These are phyloP conservation scores for Lodderomyces elongisporus DNA, from an alignment of 1,139 yeast genomes.

Conservation along the genomic window DNA sequence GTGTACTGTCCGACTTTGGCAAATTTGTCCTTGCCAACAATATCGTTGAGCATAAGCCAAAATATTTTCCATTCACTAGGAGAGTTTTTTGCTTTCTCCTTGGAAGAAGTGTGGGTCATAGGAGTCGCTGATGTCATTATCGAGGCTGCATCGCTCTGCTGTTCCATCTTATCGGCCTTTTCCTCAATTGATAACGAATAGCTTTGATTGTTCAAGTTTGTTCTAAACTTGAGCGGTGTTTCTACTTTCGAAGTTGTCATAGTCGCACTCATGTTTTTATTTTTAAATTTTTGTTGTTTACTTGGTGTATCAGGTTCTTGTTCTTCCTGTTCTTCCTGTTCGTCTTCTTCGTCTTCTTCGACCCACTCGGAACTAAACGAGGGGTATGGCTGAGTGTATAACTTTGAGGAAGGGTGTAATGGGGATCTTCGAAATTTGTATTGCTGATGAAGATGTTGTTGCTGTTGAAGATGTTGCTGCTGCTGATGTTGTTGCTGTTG, in stretches of 20 bases:
- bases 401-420: slow-evolving; percentile 10
- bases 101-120: slow-evolving; percentile 1
- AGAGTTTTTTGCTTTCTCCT: not conserved
- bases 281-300: not conserved
- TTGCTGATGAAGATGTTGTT: too few species aligned
- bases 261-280: slow-evolving; percentile 11
- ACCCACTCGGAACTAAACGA: slow-evolving; percentile 35
- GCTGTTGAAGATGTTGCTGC: slow-evolving; percentile 2
- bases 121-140: not conserved
- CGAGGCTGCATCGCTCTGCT: not conserved
- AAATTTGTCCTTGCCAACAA: slow-evolving; percentile 66
- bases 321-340: too few species aligned
- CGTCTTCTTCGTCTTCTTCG: slow-evolving; percentile 17
- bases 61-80: slow-evolving; percentile 35
- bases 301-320: slow-evolving; percentile 10
- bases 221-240: not conserved
- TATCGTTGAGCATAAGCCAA: slow-evolving; percentile 46
- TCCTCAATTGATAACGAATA: not conserved
- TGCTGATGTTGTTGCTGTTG: slow-evolving; percentile 6
- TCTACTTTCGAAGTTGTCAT: slow-evolving; percentile 6
- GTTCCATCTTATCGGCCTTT: not conserved
- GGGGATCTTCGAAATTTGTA: too few species aligned
- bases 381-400: slow-evolving; percentile 17
- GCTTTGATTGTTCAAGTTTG: not conserved
- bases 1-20: slow-evolving; percentile 62